Percentiles rank a stretch among this genome's conserved stretches.
Evolutionary conservation across 2,329 filamentous ascomycete species (phyloP).

Genomic region (Rutstroemia sp.): DNA sequence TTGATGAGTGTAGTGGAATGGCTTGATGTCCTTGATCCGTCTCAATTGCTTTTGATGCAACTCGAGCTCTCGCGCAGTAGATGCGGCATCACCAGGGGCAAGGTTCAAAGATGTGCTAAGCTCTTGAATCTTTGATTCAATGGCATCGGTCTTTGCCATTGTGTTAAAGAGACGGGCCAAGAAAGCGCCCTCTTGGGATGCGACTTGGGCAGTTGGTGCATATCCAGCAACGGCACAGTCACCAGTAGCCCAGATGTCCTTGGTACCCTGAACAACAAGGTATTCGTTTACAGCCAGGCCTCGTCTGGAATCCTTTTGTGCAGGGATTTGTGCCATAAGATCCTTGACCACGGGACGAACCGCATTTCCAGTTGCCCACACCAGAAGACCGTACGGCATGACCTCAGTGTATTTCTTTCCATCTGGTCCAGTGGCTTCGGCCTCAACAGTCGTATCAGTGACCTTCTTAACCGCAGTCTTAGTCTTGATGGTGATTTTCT

Average conservation of each 20-base stretch:
- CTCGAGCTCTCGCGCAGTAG: constrained; percentile 69
- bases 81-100: constrained; percentile 57
- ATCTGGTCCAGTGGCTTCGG: constrained; percentile 72
- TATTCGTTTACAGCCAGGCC: constrained; percentile 98
- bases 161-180: constrained; percentile 95
- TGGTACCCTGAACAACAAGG: constrained; percentile 91
- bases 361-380: constrained; percentile 97
- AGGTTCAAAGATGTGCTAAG: constrained; percentile 58
- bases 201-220: constrained; percentile 94
- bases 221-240: constrained; percentile 98
- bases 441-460: constrained; percentile 86
- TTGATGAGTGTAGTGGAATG: constrained; percentile 98
- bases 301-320: constrained; percentile 89
- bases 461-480: constrained; percentile 99
- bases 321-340: constrained; percentile 84
- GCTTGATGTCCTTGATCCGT: constrained; percentile 88
- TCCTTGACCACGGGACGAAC: constrained; percentile 84
- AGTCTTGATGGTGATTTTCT: constrained; percentile 93
- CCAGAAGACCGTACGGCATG: constrained; percentile 90
- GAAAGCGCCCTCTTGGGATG: constrained; percentile 91
- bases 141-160: constrained; percentile 87
- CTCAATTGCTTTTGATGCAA: constrained; percentile 78
- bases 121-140: constrained; percentile 67
- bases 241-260: constrained; percentile 96
- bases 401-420: constrained; percentile 74